Base-by-base conservation (phyloP, 2,329 filamentous ascomycete species). In the Colletotrichum caudatum region DNA sequence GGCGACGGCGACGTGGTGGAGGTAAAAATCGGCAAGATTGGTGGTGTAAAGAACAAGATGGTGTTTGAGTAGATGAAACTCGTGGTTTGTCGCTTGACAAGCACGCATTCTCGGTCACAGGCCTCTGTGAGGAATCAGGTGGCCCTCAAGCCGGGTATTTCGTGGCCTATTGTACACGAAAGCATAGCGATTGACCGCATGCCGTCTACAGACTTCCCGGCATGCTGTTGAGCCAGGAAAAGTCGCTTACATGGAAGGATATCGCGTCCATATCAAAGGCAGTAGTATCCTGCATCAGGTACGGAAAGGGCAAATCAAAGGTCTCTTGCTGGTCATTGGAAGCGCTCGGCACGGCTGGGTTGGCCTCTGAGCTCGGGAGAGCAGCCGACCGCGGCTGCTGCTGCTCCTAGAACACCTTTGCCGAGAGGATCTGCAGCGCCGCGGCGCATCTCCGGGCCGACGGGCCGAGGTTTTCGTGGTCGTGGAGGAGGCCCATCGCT, bases 1-100 rank as follows among this genome's bases (percentile, higher is more conserved):
- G 78, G 82, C 65, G 75, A 83, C 18, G 82, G 83, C 1, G 82
- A 86, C 72, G 79, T 82, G 5, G 79, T 87, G 0, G 79, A 82
- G 76, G 77, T 87, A 0, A 80, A 77, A 23, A 82, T 87, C 23
- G 79, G 79, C 3, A 78, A 80, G 3, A 29, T 83, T 1, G 79
- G 20, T 59, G 50, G 66, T 1, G 75, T 82, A 1, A 80, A 68
- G 69, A 82, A 87, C 61, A 81, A 77, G 66, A 82, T 87, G 76
- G 77, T 74, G 0, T 81, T 81, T 37, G 77, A 80, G 64, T 78
- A 77, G 20, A 41, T 18, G 37, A 9, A 16, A 26, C 3, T 2
- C 23, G 26, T 29, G 6, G 7, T 14, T 41, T 3, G 46, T 50
- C 39, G 5, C 18, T 41, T 41, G 39, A 16, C 5, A 60, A 6